A percentile compares a stretch with the other conserved stretches of the same genome.
Conservation (phyloP, 2,329 filamentous ascomycete species). For the Talaromyces sp. region DNA sequence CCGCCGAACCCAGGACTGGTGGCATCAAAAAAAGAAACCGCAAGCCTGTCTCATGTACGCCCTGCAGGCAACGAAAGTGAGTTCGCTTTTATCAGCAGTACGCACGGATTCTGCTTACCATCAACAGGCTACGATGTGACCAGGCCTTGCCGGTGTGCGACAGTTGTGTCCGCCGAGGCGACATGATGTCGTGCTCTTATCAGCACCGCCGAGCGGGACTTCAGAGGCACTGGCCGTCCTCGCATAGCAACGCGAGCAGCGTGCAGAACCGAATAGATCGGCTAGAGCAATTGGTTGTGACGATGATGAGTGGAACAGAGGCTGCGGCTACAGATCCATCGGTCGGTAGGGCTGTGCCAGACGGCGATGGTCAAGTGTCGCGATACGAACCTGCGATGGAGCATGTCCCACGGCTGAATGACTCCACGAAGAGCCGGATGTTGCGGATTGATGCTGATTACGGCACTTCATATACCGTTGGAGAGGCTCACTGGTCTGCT, state of each 20-base stretch:
- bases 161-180: constrained; percentile 7
- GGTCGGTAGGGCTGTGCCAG: not conserved
- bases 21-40: not conserved
- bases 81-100: not conserved
- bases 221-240: constrained; percentile 2
- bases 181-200: constrained; percentile 11
- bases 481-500: not conserved
- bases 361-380: not conserved
- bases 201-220: not conserved
- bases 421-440: constrained; percentile 4
- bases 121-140: constrained; percentile 8
- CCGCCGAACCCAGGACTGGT: not conserved
- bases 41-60: constrained; percentile 2
- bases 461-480: not conserved
- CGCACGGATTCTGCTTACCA: not conserved
- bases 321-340: not conserved
- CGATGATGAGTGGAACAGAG: not conserved
- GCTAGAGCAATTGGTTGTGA: constrained; percentile 4
- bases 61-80: constrained; percentile 7
- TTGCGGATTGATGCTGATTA: not conserved
- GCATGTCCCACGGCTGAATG: not conserved
- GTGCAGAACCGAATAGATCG: constrained; percentile 10
- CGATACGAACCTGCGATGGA: not conserved
- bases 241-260: not conserved
- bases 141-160: constrained; percentile 2